Conservation (phyloP, 2,329 filamentous ascomycete species). For the Xylogone sp. region DNA sequence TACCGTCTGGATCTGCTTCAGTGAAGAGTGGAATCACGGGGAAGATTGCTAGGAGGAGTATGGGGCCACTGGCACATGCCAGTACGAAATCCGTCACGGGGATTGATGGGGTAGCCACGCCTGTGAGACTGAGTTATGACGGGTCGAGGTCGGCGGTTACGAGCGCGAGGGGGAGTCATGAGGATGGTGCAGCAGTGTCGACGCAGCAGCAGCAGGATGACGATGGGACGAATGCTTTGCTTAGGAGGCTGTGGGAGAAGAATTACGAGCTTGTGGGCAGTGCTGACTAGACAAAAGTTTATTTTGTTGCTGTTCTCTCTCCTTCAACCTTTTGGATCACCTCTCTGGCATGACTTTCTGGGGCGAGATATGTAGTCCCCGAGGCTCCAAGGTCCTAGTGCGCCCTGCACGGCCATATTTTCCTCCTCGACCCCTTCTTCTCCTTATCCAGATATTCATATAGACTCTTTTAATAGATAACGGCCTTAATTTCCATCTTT, state of each 20-base stretch:
- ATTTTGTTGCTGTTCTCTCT: too few species aligned
- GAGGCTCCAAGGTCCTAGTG: too few species aligned
- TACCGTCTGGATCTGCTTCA: conserved; percentile 36
- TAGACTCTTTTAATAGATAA: too few species aligned
- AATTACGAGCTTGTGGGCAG: conserved; percentile 54
- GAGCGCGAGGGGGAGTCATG: not conserved
- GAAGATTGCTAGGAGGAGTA: conserved; percentile 22
- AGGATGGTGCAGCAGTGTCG: not conserved
- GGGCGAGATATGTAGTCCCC: too few species aligned
- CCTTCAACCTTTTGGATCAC: too few species aligned
- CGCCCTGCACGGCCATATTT: too few species aligned
- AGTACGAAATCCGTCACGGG: conserved; percentile 31
- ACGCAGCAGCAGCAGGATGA: conserved; percentile 31
- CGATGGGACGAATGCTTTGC: conserved; percentile 41
- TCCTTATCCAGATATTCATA: too few species aligned
- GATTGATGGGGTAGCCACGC: conserved; percentile 2
- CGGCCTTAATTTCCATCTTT: too few species aligned
- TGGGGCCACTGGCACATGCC: conserved; percentile 32
- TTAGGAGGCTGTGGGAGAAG: conserved; percentile 61
- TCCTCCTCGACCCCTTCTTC: too few species aligned
- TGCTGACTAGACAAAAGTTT: conserved; percentile 16
- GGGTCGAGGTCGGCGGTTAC: not conserved
- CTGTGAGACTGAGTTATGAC: conserved; percentile 14
- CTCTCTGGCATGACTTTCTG: too few species aligned
- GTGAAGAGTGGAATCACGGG: conserved; percentile 22